A percentile compares a stretch with the other conserved stretches of the same genome.
These are phyloP conservation scores for Nasturtium officinale DNA, from an alignment of 345 rosid species.

Conservation along the genomic window DNA sequence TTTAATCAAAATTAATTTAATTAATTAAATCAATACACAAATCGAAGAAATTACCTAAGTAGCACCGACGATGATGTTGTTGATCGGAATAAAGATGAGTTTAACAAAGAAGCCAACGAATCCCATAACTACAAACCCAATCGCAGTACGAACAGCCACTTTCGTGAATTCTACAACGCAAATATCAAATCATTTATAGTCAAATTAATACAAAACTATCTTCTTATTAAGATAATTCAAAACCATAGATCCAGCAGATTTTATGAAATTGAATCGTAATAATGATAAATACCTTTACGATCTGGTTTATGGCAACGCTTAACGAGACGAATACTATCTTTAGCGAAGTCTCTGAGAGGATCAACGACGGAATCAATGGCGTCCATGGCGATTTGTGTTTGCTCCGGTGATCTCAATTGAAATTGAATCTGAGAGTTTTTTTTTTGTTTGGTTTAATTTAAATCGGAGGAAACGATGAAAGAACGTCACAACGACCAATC, in stretches of 20 bases:
- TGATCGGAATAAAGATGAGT: slow-evolving; percentile 77
- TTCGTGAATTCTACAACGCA: slow-evolving; percentile 61
- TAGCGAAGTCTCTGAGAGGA: slow-evolving; percentile 79
- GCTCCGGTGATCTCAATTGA: background rate
- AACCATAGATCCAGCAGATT: background rate
- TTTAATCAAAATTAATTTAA: background rate
- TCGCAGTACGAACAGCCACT: slow-evolving; percentile 80
- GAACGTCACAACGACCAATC: slow-evolving; percentile 32
- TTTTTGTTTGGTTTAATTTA: background rate
- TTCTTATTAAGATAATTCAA: background rate
- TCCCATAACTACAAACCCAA: slow-evolving; percentile 87
- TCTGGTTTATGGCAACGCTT: slow-evolving; percentile 88
- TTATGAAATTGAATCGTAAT: background rate
- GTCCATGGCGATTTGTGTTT: slow-evolving; percentile 50
- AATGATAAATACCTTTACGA: slow-evolving; percentile 43
- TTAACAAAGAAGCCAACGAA: slow-evolving; percentile 80
- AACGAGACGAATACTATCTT: slow-evolving; percentile 75
- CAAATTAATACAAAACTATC: background rate
- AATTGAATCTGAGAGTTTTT: slow-evolving; percentile 6
- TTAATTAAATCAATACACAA: background rate
- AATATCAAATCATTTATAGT: background rate
- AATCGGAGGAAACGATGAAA: background rate
- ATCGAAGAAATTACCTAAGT: slow-evolving; percentile 40
- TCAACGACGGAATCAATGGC: slow-evolving; percentile 74
- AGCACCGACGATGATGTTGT: slow-evolving; percentile 61